phyloP scores from a whole-genome alignment of 2,329 filamentous ascomycete species.

The Epichloe hybrida region DNA sequence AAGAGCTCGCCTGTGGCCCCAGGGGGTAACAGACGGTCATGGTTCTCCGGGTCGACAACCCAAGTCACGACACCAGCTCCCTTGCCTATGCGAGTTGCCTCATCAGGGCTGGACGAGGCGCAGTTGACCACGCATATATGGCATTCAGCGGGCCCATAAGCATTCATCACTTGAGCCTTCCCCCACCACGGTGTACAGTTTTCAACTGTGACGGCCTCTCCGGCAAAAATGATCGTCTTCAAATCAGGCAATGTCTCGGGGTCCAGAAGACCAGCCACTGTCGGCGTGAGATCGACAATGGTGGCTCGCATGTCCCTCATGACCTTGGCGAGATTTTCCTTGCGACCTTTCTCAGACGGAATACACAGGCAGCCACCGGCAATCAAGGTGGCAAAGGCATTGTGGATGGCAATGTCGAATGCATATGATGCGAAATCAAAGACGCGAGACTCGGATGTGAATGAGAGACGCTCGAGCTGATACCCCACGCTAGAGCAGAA shows the following conservation, averaged over 20 bases:
- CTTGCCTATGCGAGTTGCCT: background rate
- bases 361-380: conserved; percentile 6
- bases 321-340: background rate
- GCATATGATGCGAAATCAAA: conserved; percentile 11
- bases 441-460: conserved; percentile 16
- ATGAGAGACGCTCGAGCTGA: conserved; percentile 16
- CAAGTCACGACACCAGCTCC: background rate
- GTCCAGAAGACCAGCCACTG: background rate
- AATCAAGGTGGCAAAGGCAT: conserved; percentile 2
- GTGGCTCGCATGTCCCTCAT: background rate
- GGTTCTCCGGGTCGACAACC: background rate
- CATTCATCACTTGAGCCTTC: background rate
- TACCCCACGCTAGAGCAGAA: conserved; percentile 8
- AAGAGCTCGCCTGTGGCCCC: conserved; percentile 1
- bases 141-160: conserved; percentile 2
- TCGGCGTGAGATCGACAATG: background rate
- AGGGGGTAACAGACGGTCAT: background rate
- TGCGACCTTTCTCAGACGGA: conserved; percentile 3
- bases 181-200: background rate
- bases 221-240: background rate
- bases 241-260: background rate
- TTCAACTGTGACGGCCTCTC: background rate
- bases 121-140: too few relatives aligned
- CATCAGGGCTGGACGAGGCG: conserved; percentile 24
- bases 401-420: conserved; percentile 5